Percentiles rank a stretch among this genome's conserved stretches.
Evolutionary conservation across 1,284 basidiomycete genomes (phyloP).

Genomic region (Ganoderma boninense): DNA sequence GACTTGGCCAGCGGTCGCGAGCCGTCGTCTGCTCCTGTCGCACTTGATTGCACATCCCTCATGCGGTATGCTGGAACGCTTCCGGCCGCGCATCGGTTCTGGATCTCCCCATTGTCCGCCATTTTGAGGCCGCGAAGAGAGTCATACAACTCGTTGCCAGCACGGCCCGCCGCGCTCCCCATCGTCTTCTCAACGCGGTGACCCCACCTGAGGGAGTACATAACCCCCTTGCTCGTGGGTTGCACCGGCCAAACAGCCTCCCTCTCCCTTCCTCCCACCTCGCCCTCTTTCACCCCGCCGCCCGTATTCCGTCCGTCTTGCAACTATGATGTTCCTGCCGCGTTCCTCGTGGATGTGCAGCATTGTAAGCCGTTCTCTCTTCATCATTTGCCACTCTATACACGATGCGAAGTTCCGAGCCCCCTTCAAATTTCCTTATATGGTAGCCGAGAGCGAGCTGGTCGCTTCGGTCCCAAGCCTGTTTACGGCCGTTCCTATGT

Average conservation of each 20-base stretch:
- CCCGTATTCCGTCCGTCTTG: constrained; percentile 25
- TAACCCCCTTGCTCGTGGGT: constrained; percentile 27
- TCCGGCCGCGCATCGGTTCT: constrained; percentile 26
- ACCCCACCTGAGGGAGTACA: constrained; percentile 25
- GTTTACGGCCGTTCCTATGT: constrained; percentile 44
- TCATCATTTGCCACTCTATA: constrained; percentile 26
- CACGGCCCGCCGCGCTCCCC: constrained; percentile 22
- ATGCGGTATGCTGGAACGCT: constrained; percentile 30
- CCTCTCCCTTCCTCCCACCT: constrained; percentile 16
- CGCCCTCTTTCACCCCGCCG: constrained; percentile 10
- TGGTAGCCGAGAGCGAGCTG: constrained; percentile 35
- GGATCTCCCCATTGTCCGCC: constrained; percentile 35
- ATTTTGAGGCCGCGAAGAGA: constrained; percentile 27
- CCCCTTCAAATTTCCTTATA: constrained; percentile 44
- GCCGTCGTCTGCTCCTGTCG: constrained; percentile 10
- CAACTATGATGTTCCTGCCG: constrained; percentile 29
- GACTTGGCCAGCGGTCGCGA: constrained; percentile 15
- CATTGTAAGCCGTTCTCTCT: constrained; percentile 25
- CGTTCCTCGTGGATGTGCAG: constrained; percentile 31
- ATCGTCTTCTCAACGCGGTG: constrained; percentile 25
- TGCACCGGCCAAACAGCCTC: constrained; percentile 19
- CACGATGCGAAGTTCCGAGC: constrained; percentile 29
- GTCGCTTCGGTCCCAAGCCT: constrained; percentile 28
- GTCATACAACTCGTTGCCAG: constrained; percentile 31
- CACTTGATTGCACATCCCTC: constrained; percentile 25